Base-by-base conservation (phyloP, 2,329 filamentous ascomycete genomes). In the Pseudocercospora macadamiae region DNA sequence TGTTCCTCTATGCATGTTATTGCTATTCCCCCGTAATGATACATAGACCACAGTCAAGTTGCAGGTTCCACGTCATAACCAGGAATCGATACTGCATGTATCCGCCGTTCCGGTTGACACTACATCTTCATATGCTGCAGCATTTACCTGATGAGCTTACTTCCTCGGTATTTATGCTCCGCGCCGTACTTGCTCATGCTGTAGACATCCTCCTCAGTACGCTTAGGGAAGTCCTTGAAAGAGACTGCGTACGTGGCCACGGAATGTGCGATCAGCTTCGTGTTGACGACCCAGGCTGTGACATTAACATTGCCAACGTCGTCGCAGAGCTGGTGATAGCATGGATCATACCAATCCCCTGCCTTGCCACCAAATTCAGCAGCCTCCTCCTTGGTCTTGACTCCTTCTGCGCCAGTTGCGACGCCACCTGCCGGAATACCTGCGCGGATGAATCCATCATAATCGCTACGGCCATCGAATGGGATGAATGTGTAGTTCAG, bases 341-440 rank as follows among this genome's bases (percentile, higher is more conserved):
- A 72, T 3, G 62, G 66, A 55, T 77, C 75, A 49, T 73, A 74
- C 67, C 71, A 73, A 4, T 70, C 68, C 4, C 72, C 73, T 0
- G 85, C 86, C 60, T 80, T 78, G 36, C 90, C 90, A n/a, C 90
- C 89, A 71, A 91, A 93, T 74, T 85, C 75, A 48, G 76, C 78
- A 1, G 75, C 83, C 71, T 93, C 87, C 30, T 85, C 80, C 54
- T 81, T 75, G 0, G 88, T 90, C 83, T 92, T 93, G 75, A 90
- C 74, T 8, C 84, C 88, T 74, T 93, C 90, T 1, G 73, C 73
- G 4, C 75, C 76, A 2, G 63, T 65, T 10, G 56, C 60, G n/a
- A 65, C 53, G 5, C 63, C 63, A 2, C 60, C 60, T 1, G 59
- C 60, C 5, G 63, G 63, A 10, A 61, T 65, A n/a, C 61, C 61